phyloP scores from a whole-genome alignment of 1,284 basidiomycete genomes.

The Trametes sp. region DNA sequence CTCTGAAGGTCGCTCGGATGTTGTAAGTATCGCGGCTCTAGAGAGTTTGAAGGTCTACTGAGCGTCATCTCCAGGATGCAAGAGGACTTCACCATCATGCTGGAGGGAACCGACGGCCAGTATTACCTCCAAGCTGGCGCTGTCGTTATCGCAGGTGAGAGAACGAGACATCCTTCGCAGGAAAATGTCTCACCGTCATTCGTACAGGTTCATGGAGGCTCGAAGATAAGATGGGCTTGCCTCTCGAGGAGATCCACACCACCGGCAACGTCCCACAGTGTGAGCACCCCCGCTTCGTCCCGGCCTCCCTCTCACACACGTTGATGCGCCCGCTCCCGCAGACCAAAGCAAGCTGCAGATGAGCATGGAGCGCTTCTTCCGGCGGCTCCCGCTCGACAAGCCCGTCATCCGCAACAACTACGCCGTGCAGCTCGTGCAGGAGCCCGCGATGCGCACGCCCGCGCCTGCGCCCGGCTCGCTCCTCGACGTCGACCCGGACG shows the following conservation, averaged over 20 bases:
- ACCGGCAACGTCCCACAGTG: constrained; percentile 76
- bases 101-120: constrained; percentile 73
- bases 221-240: constrained; percentile 77
- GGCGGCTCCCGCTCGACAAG: constrained; percentile 67
- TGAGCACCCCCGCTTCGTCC: constrained; percentile 43
- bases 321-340: constrained; percentile 37
- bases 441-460: constrained; percentile 31
- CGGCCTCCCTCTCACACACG: constrained; percentile 2
- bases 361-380: constrained; percentile 77
- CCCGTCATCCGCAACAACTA: constrained; percentile 81
- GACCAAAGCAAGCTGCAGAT: constrained; percentile 70
- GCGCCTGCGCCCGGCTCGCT: constrained; percentile 26
- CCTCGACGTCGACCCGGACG: constrained; percentile 60
- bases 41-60: background rate
- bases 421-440: constrained; percentile 62
- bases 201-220: constrained; percentile 79
- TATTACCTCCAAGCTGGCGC: constrained; percentile 81
- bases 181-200: background rate
- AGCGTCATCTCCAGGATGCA: constrained; percentile 51
- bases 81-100: constrained; percentile 81
- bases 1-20: constrained; percentile 64
- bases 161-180: background rate
- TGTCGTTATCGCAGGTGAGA: constrained; percentile 67
- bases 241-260: constrained; percentile 77
- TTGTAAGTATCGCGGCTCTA: constrained; percentile 50